Evolutionary conservation across 352 stramenopile species (phyloP), one percentile per base, ranked within the genome.

Genomic region (Bremia lactucae): DNA sequence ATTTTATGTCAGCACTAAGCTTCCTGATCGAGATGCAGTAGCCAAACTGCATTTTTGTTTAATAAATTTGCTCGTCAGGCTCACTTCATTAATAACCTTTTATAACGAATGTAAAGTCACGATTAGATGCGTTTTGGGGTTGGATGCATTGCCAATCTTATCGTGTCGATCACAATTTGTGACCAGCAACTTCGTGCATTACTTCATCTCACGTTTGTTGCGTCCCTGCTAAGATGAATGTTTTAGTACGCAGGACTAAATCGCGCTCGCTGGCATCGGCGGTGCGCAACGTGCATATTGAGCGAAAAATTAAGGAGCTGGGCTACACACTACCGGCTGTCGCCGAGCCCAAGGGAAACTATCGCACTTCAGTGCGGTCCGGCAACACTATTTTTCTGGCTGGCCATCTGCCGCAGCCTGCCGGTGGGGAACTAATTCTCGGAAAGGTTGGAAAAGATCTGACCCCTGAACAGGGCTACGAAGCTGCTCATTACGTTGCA

Each of bases 381-480:
- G 83, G 83, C 57, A 93, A 94, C 69, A 68, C 75, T 45, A 68
- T 96, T 47, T 94, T 79, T 62, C 69, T 79, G 31, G 76, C 83
- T 28, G 84, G 83, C 31, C 83, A 95, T 52, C 51, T 95, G 49
- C 83, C 83, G 21, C 62, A 84, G 49, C 68, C 67, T 6, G 63
- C 69, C 3, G 72, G 61, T 23, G 83, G 87, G 3, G 65, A 88
- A 11, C 63, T 96, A 21, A 80, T 95, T 33, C 68, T 71, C 38
- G 87, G 87, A 48, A 95, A 95, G 61, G 67, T 96, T 33, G 87
- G 87, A 49, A 70, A 80, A 51, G 85, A 95, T 47, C 41, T 95
- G 36, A 94, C 76, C 6, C 74, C 71, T 0, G 84, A 97, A 52
- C 48, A 97, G 57, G 91, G 73, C 26, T 96, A 96, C 63, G 78